Evolutionary conservation across 306 rosid species (phyloP), one percentile per base, ranked within the genome.

Genomic region (Glycyrrhiza uralensis): DNA sequence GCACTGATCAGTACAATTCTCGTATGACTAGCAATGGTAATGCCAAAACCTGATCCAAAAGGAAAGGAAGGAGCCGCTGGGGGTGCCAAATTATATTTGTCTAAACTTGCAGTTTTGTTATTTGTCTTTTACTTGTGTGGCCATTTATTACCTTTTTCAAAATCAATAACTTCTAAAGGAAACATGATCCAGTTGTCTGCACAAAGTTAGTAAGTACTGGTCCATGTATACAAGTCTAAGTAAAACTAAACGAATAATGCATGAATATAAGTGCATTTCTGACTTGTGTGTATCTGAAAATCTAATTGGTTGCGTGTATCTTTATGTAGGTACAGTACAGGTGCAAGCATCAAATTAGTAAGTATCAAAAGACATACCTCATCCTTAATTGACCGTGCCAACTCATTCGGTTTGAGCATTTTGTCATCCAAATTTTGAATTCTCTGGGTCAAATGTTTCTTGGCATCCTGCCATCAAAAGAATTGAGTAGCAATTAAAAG

Each of bases 371-470:
- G 59, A 52, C 96, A 7, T 89, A 95, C 97, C 23, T 88, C 92
- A 62, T 85, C 85, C 86, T 87, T 83, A 58, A 90, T 88, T 67
- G 80, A 42, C 75, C 77, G 86, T 58, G 93, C 67, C 60, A 88
- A 84, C 71, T 89, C 89, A 62, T 84, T 89, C 83, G 88, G 99
- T 82, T 88, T 90, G 77, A 64, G 69, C 96, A 92, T 79, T 86
- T 89, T 91, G 80, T 95, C 96, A 69, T 87, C 96, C 83, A 95
- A 76, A 77, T 89, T 85, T 79, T 88, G 90, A 66, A 95, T 88
- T 78, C 96, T 87, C 82, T 95, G 96, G 0, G 96, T 95, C 83
- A 95, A 88, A 83, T 95, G 99, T 88, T 85, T 88, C 93, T 92
- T 92, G 60, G 96, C 85, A 57, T 89, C 89, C 99, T 95, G 86